Percentiles rank a stretch among this genome's conserved stretches.
Evolutionary conservation across 768 basidiomycete species (phyloP).

Genomic region (Suillus ampliporus): DNA sequence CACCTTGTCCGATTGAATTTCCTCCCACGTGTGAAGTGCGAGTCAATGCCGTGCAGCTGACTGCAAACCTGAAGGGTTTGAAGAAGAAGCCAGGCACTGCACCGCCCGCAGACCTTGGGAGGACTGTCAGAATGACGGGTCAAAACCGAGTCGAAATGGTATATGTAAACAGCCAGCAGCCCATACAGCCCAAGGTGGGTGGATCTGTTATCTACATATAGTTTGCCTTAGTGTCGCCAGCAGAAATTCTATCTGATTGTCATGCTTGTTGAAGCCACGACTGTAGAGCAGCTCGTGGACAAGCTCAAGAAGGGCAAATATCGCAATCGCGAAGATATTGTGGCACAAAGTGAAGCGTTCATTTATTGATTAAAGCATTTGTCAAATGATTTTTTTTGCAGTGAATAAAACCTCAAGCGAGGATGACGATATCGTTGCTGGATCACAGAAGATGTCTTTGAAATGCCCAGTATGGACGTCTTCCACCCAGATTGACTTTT

Average conservation of each 20-base stretch:
- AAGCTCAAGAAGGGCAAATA: slow-evolving; percentile 72
- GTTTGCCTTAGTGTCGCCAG: slow-evolving; percentile 9
- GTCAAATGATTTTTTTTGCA: slow-evolving; percentile 31
- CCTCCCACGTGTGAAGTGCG: slow-evolving; percentile 92
- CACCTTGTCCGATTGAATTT: slow-evolving; percentile 85
- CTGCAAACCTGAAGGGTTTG: slow-evolving; percentile 84
- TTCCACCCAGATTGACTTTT: slow-evolving; percentile 6
- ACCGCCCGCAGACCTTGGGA: slow-evolving; percentile 79
- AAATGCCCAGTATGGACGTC: slow-evolving; percentile 82
- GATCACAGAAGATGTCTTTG: slow-evolving; percentile 87
- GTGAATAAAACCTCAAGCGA: slow-evolving; percentile 64
- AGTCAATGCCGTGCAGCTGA: slow-evolving; percentile 71
- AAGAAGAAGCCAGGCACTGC: slow-evolving; percentile 96
- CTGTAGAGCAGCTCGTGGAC: slow-evolving; percentile 71
- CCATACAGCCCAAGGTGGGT: slow-evolving; percentile 71
- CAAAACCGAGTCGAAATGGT: slow-evolving; percentile 84
- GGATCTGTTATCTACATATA: neutral
- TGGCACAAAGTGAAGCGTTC: slow-evolving; percentile 63
- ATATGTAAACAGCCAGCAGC: slow-evolving; percentile 88
- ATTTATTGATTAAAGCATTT: neutral
- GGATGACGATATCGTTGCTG: slow-evolving; percentile 93
- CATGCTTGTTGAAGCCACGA: slow-evolving; percentile 81
- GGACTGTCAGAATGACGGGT: slow-evolving; percentile 43
- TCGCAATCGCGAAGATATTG: slow-evolving; percentile 64
- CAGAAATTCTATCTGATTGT: slow-evolving; percentile 89